These are phyloP conservation scores for Hypoxylon sp. DNA, from an alignment of 2,329 filamentous ascomycete genomes.

Conservation along the genomic window DNA sequence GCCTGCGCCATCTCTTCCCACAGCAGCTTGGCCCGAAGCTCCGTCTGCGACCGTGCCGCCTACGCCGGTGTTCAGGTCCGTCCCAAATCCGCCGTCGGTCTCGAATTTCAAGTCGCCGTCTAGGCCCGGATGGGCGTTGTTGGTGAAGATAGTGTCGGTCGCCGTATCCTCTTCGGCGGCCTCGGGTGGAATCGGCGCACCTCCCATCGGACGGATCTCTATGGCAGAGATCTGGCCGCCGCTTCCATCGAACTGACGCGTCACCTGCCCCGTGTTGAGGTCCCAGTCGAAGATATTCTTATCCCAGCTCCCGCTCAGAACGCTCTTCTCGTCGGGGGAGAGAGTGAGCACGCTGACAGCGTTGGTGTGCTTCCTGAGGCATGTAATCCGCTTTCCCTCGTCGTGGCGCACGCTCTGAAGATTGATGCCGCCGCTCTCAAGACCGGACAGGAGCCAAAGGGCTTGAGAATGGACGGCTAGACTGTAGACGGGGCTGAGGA, in stretches of 20 bases:
- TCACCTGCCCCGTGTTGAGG: conserved; percentile 81
- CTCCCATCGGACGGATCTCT: conserved; percentile 81
- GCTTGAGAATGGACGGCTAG: conserved; percentile 89
- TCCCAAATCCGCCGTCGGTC: conserved; percentile 49
- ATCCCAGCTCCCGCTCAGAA: conserved; percentile 96
- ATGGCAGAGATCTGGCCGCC: conserved; percentile 88
- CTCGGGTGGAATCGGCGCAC: conserved; percentile 77
- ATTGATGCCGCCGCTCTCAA: conserved; percentile 92
- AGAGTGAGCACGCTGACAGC: conserved; percentile 89
- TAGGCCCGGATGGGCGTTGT: conserved; percentile 68
- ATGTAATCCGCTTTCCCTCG: conserved; percentile 87
- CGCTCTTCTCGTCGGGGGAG: conserved; percentile 82
- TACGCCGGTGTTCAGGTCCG: conserved; percentile 40
- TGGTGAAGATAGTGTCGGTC: conserved; percentile 78
- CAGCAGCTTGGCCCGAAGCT: conserved; percentile 42
- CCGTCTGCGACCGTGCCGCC: conserved; percentile 48
- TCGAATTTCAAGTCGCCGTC: conserved; percentile 59
- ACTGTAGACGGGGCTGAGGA: conserved; percentile 91
- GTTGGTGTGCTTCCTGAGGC: conserved; percentile 83
- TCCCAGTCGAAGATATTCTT: conserved; percentile 96
- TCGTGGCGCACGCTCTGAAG: conserved; percentile 92
- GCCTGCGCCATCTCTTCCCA: conserved; percentile 54
- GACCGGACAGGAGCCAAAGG: conserved; percentile 88
- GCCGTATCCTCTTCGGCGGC: conserved; percentile 63
- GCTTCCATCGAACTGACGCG: conserved; percentile 77